These are phyloP conservation scores for Astragalus membranaceus DNA, from an alignment of 306 rosid genomes.

Conservation along the genomic window DNA sequence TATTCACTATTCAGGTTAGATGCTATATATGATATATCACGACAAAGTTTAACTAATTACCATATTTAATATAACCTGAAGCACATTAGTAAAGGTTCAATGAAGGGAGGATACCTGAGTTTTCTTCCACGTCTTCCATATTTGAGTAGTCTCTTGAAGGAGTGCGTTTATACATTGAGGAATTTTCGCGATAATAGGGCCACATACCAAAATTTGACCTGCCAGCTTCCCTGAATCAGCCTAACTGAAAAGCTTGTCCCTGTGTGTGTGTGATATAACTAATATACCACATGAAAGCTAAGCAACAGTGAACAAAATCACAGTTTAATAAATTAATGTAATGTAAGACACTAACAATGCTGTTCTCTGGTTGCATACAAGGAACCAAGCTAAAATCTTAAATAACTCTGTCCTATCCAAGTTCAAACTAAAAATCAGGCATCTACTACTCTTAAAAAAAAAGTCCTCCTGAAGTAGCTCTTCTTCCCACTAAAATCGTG, in stretches of 20 bases:
- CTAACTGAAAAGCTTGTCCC: conserved; percentile 2
- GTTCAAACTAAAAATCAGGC: neutral
- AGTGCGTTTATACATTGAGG: conserved; percentile 71
- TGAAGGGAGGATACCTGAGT: conserved; percentile 43
- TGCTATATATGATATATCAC: conserved; percentile 2
- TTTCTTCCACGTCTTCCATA: conserved; percentile 56
- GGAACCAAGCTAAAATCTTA: neutral
- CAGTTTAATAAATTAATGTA: neutral
- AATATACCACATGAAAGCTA: neutral
- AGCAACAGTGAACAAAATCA: neutral
- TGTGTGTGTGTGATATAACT: neutral
- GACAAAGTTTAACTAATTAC: neutral
- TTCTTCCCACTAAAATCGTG: neutral
- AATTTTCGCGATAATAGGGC: conserved; percentile 59
- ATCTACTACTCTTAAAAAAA: too few species aligned
- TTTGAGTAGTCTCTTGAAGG: conserved; percentile 47
- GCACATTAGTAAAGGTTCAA: conserved; percentile 6
- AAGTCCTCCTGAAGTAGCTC: neutral
- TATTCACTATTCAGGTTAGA: neutral
- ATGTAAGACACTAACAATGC: neutral
- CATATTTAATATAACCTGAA: neutral
- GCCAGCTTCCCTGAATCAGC: conserved; percentile 22
- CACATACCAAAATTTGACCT: conserved; percentile 46
- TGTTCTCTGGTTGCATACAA: neutral
- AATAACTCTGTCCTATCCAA: neutral